Base-by-base conservation (phyloP, 805 yeast genomes). In the Saccharomycopsis oosterbeekiorum region DNA sequence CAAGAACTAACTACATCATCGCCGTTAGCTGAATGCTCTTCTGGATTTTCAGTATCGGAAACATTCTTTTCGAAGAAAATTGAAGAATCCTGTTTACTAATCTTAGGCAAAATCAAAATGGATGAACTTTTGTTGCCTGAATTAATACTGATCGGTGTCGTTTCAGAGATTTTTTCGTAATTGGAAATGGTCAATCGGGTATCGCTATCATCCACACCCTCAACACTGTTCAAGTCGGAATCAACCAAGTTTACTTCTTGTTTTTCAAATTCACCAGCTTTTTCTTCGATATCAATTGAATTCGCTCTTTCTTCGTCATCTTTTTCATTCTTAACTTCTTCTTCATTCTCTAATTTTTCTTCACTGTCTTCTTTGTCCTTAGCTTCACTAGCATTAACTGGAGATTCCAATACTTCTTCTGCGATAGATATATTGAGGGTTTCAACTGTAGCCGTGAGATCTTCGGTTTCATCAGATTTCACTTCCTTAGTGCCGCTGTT, bases 41-140 rank as follows among this genome's bases (percentile, higher is more conserved):
- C 51, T n/a, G 9, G 17, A 26, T 12, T 41, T 24, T 5, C 53
- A 5, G 59, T 6, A 56, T 21, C 24, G 15, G 26, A 24, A 21
- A 15, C 34, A 21, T 9, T 24, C 5, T 57, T 24, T 10, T 34
- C 17, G n/a, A 58, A 47, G 17, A 59, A 55, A 9, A 51, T 34
- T 3, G 61, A 58, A 21, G 57, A 47, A 12, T 61, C 64, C 26
- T 47, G 53, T n/a, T 61, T 58, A 37, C 56, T 15, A 29, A 59
- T 51, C 29, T 53, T 59, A 26, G 62, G 62, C 43, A 60, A 60
- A 43, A 59, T 56, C 3, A 59, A 21, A 10, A 60, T 43, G 10
- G 60, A 59, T 4, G 60, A 56, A 9, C 57, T 54, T n/a, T 37
- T 56, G 11, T 14, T 10, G 4, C 26, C 19, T 2, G 19, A 9